Conservation (phyloP, 441 rosid genomes). For the Populus hybrid region DNA sequence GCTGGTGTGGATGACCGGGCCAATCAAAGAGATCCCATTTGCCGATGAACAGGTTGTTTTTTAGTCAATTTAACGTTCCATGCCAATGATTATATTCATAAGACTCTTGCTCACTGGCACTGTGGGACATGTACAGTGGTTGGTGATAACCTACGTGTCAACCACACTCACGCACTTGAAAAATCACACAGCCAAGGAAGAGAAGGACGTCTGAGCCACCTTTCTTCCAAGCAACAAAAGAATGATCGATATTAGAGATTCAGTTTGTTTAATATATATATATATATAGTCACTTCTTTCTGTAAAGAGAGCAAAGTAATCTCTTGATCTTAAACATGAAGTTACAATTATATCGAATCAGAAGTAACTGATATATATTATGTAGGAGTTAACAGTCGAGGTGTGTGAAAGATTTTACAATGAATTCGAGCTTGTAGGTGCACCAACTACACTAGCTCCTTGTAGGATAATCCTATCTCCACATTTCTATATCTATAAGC, state of each 20-base stretch:
- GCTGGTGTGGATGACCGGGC: neutral
- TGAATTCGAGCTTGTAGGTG: slow-evolving; percentile 14
- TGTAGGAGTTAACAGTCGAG: neutral
- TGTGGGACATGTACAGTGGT: slow-evolving; percentile 16
- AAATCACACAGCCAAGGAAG: slow-evolving; percentile 13
- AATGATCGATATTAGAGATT: slow-evolving; percentile 2
- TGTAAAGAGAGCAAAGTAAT: slow-evolving; percentile 10
- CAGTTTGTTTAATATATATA: neutral
- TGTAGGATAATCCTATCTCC: slow-evolving; percentile 2
- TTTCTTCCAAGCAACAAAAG: slow-evolving; percentile 26
- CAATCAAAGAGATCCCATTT: neutral
- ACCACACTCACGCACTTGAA: slow-evolving; percentile 3
- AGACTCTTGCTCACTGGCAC: neutral
- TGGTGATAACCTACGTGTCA: slow-evolving; percentile 16
- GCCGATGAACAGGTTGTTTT: neutral
- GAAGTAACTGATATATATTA: neutral
- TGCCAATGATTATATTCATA: slow-evolving; percentile 18
- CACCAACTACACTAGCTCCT: slow-evolving; percentile 28
- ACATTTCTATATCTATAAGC: neutral
- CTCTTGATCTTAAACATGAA: slow-evolving; percentile 13
- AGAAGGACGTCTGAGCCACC: slow-evolving; percentile 35
- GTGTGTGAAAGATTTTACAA: neutral
- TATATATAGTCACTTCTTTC: neutral
- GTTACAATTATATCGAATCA: neutral
- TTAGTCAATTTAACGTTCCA: neutral